Base-by-base conservation (phyloP, 116 monocot genomes). In the Cymodocea nodosa region DNA sequence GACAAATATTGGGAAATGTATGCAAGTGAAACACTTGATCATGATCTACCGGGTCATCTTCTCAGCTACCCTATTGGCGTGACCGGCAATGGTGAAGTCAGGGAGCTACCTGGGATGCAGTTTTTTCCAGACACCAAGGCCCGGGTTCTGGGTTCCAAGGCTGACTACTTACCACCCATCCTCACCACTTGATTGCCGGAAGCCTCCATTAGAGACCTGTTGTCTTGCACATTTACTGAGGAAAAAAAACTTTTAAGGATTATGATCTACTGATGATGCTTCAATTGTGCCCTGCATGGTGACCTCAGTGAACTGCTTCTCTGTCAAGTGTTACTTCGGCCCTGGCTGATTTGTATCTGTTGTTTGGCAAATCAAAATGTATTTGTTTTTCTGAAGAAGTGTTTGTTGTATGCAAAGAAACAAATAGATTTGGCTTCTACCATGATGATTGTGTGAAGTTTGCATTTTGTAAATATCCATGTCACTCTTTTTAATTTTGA, bases 111-210 rank as follows among this genome's bases (percentile, higher is more conserved):
- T 0, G 81, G 78, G 4, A 48, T 59, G 14, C 72, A 84, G 63
- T 81, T 66, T 75, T 84, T 84, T 73, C 84, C 81, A 10, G 81
- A 81, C 51, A 84, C 84, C 0, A 75, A 65, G 44, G 84, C 84
- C 1, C 59, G 54, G 0, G 66, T 84, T 13, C 77, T 84, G 4
- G 84, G 80, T 10, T 23, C 67, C 59, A 83, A 69, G 63, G 44
- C 56, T 4, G 80, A 84, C 40, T 66, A 58, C 52, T n/a, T 80
- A 2, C 84, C 84, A 0, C 74, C 84, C 25, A 80, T 84, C 40
- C 80, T 84, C 59, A 84, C 84, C 18, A 84, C 84, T 17, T 84
- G 53, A 69, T 30, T 52, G 22, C 44, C 48, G 52, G 30, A 34
- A 36, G 35, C n/a, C 36, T 61, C 12, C 35, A 4, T 17, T 61